Conservation (phyloP, 306 rosid species). For the Citrullus colocynthis region DNA sequence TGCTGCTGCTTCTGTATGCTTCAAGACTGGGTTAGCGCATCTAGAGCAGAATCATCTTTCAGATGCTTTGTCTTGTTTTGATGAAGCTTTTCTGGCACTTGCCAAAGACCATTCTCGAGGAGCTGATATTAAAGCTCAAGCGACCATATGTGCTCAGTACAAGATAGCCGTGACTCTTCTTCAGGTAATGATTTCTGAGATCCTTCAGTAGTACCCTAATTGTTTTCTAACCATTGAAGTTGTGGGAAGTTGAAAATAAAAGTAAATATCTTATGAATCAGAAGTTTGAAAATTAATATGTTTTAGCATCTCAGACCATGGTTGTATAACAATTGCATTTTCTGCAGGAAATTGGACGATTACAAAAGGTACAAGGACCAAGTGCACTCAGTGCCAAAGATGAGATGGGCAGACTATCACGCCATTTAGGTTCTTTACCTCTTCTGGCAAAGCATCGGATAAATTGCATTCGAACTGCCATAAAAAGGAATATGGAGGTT, state of each 20-base stretch:
- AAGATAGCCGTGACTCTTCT: slow-evolving; percentile 93
- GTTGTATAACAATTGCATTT: slow-evolving; percentile 2
- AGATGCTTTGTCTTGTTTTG: slow-evolving; percentile 88
- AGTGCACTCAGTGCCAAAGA: slow-evolving; percentile 93
- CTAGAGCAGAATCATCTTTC: slow-evolving; percentile 91
- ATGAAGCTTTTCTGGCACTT: slow-evolving; percentile 87
- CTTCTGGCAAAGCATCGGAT: slow-evolving; percentile 90
- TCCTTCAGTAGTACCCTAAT: neutral
- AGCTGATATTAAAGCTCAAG: slow-evolving; percentile 93
- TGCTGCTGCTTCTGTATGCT: slow-evolving; percentile 76
- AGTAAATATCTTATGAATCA: neutral
- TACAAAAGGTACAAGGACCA: slow-evolving; percentile 79
- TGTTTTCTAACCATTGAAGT: neutral
- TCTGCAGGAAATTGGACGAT: slow-evolving; percentile 84
- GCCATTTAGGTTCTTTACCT: slow-evolving; percentile 94
- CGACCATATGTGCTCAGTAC: slow-evolving; percentile 96
- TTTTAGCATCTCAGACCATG: neutral
- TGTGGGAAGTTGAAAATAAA: neutral
- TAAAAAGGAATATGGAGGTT: slow-evolving; percentile 92
- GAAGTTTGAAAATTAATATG: neutral
- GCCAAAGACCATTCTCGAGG: slow-evolving; percentile 96
- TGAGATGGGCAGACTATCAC: slow-evolving; percentile 96
- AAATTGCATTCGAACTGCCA: slow-evolving; percentile 92
- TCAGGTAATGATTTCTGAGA: slow-evolving; percentile 32
- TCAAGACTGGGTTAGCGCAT: slow-evolving; percentile 93